Conservation (phyloP, 371 early-diverging fungal genomes). For the Rhizopus microsporus region DNA sequence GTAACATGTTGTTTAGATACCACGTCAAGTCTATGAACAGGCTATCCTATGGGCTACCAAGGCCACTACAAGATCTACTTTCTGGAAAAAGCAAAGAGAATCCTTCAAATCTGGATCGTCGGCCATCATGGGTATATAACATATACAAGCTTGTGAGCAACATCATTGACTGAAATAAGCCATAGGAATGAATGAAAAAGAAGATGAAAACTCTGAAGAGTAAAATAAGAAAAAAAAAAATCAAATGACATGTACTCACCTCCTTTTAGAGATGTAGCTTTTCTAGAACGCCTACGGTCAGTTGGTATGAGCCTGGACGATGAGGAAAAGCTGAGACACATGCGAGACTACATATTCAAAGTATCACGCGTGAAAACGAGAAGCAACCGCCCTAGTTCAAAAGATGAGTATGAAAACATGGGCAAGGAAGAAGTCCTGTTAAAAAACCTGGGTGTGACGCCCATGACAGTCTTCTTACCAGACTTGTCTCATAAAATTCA, state of each 20-base stretch:
- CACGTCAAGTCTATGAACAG: slow-evolving; percentile 62
- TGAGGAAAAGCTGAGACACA: slow-evolving; percentile 67
- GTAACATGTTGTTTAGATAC: slow-evolving; percentile 24
- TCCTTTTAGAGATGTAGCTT: slow-evolving; percentile 50
- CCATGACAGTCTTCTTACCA: slow-evolving; percentile 72
- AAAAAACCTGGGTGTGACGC: slow-evolving; percentile 66
- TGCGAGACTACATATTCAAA: slow-evolving; percentile 82
- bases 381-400: slow-evolving; percentile 32
- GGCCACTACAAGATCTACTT: slow-evolving; percentile 50
- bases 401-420: slow-evolving; percentile 23
- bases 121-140: neutral
- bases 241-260: neutral
- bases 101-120: slow-evolving; percentile 4
- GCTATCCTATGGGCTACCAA: slow-evolving; percentile 64
- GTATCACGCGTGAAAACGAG: slow-evolving; percentile 61
- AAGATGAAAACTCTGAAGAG: slow-evolving; percentile 51
- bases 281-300: slow-evolving; percentile 59
- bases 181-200: slow-evolving; percentile 4
- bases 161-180: no score
- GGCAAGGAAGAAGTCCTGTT: slow-evolving; percentile 54
- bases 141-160: no score
- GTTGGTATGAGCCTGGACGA: slow-evolving; percentile 83
- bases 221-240: slow-evolving; percentile 20
- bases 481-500: slow-evolving; percentile 33
- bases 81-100: slow-evolving; percentile 58